Conservation (phyloP, 164 flowering plant genomes). For the Malania oleifera region DNA sequence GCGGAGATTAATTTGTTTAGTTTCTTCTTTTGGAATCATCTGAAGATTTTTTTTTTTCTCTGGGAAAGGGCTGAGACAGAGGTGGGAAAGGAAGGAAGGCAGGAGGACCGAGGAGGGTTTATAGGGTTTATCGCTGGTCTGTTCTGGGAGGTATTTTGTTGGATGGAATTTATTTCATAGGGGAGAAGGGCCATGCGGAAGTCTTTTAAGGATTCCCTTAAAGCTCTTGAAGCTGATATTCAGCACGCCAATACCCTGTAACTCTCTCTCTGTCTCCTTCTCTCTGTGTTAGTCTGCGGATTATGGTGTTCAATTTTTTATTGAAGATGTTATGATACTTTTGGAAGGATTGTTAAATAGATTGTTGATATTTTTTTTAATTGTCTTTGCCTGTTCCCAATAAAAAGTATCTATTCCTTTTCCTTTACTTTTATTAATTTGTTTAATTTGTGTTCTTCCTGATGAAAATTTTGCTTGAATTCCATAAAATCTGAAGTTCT, state of each 20-base stretch:
- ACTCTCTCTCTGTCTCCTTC: conserved; percentile 7
- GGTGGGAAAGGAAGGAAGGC: background rate
- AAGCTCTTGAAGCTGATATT: conserved; percentile 76
- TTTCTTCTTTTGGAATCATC: background rate
- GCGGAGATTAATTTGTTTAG: too few relatives aligned
- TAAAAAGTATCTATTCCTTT: too few relatives aligned
- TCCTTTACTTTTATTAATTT: too few relatives aligned
- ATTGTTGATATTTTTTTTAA: too few relatives aligned
- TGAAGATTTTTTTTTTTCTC: background rate
- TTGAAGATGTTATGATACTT: background rate
- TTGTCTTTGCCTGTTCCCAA: too few relatives aligned
- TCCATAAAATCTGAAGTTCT: too few relatives aligned
- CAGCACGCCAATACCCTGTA: conserved; percentile 75
- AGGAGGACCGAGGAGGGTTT: background rate
- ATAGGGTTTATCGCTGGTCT: background rate
- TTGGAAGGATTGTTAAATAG: background rate
- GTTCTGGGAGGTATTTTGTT: background rate
- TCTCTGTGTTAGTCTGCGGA: background rate
- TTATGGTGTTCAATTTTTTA: background rate
- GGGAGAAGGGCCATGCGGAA: conserved; percentile 33
- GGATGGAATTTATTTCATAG: conserved; percentile 11
- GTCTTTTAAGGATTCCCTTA: conserved; percentile 62
- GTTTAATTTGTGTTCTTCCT: too few relatives aligned
- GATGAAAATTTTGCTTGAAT: too few relatives aligned
- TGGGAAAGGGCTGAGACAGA: too few relatives aligned